These are phyloP conservation scores for Strobilomyces dryophilus DNA, from an alignment of 768 basidiomycete species.

Conservation along the genomic window DNA sequence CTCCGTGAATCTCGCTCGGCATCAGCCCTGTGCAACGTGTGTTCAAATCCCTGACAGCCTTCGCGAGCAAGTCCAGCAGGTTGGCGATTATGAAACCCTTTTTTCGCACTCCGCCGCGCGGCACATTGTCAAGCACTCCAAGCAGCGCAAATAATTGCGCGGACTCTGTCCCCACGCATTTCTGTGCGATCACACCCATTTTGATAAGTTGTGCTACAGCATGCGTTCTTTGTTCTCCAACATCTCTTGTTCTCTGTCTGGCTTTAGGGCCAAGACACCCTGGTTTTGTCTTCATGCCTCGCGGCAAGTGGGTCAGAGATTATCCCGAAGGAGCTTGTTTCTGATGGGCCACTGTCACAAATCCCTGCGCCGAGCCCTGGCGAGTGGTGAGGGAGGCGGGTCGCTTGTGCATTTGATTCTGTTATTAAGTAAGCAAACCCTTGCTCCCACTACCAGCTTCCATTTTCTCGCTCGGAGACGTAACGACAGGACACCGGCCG, in stretches of 20 bases:
- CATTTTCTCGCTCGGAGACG: constrained; percentile 28
- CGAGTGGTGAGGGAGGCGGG: neutral
- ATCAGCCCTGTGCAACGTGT: constrained; percentile 19
- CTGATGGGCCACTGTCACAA: constrained; percentile 6
- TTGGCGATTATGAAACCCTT: constrained; percentile 14
- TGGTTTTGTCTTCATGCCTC: neutral
- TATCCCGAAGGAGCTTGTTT: constrained; percentile 10
- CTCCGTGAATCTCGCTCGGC: constrained; percentile 22
- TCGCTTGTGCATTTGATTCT: constrained; percentile 6
- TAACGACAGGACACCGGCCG: constrained; percentile 12
- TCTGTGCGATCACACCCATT: constrained; percentile 6
- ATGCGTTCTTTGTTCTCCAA: constrained; percentile 9
- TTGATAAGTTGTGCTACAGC: constrained; percentile 6
- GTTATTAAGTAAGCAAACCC: constrained; percentile 21
- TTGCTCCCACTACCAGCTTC: constrained; percentile 16
- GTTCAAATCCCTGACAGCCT: constrained; percentile 6
- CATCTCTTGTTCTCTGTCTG: constrained; percentile 7
- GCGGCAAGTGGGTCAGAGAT: constrained; percentile 3
- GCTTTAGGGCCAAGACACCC: constrained; percentile 11
- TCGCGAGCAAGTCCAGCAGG: neutral
- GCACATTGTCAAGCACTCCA: neutral
- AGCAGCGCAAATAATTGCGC: constrained; percentile 5
- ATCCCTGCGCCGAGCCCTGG: constrained; percentile 24
- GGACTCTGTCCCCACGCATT: constrained; percentile 9
- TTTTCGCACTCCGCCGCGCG: constrained; percentile 15